Evolutionary conservation across 2,329 filamentous ascomycete genomes (phyloP).

Genomic region (Pyricularia pennisetigena): DNA sequence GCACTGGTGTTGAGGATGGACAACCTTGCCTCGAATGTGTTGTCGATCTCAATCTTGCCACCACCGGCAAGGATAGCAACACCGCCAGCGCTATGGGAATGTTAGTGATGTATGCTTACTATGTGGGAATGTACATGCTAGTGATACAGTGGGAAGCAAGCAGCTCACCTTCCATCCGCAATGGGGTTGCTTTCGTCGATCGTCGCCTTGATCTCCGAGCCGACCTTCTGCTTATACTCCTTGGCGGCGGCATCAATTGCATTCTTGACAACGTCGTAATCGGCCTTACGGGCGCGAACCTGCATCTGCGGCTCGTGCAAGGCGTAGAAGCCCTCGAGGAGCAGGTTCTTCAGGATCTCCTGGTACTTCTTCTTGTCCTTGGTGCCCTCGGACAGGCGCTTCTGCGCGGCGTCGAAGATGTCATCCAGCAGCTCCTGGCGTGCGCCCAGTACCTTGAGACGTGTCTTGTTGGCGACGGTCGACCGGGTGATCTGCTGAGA

Average conservation of each 20-base stretch:
- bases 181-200: conserved; percentile 73
- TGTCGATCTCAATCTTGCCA: conserved; percentile 97
- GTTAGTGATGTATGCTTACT: conserved; percentile 13
- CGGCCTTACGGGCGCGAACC: conserved; percentile 69
- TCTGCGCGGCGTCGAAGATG: conserved; percentile 73
- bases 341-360: conserved; percentile 63
- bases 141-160: background rate
- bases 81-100: conserved; percentile 62
- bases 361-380: conserved; percentile 69
- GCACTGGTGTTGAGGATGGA: conserved; percentile 75
- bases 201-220: conserved; percentile 57
- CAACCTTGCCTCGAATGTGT: conserved; percentile 90
- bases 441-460: conserved; percentile 76
- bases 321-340: conserved; percentile 85
- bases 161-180: conserved; percentile 71
- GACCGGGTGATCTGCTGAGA: conserved; percentile 97
- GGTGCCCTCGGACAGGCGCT: conserved; percentile 56
- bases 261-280: conserved; percentile 65
- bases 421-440: conserved; percentile 85
- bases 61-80: conserved; percentile 68
- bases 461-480: conserved; percentile 91
- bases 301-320: conserved; percentile 70
- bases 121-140: background rate
- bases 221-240: conserved; percentile 74
- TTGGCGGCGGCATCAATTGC: conserved; percentile 66